Base-by-base conservation (phyloP, 2,329 filamentous ascomycete species). In the Ceratocystis colombiana region DNA sequence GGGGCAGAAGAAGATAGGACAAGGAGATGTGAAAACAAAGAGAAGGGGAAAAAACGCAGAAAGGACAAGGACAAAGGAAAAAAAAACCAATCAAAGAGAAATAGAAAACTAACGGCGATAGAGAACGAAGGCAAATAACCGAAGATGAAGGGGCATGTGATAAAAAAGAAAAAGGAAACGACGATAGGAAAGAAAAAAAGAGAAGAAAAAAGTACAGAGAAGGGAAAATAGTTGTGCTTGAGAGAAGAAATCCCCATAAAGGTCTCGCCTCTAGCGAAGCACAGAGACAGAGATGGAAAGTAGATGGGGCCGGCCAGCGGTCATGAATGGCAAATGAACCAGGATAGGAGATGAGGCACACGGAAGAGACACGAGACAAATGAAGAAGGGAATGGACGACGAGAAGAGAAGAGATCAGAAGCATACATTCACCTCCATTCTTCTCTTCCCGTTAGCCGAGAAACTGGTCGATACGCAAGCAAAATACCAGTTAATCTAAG, bases 351-450 rank as follows among this genome's bases (percentile, higher is more conserved):
- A 41, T 12, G 37, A 41, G 37, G 10, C 2, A 48, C 45, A 10
- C 45, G 45, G 17, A 71, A 70, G 66, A 62, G 67, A 69, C 69
- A 69, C 70, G 70, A 64, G 68, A 71, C 71, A 71, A 71, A 72
- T 68, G 65, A 67, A 71, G 70, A 71, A 70, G 69, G 68, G 74
- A 71, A 70, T 70, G 70, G 72, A 69, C 71, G 5, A 50, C 7
- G n/a, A 22, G 46, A 50, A 6, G 33, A 37, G 17, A 44, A 20
- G 59, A 62, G 46, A 12, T 12, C 37, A 41, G 37, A 41, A 41
- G 37, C 10, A 41, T 15, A 41, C 37, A 4, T 12, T 12, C 37
- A 41, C 10, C 37, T 41, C 15, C 37, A 41, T 12, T 41, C 37
- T 12, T 15, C 10, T 41, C 37, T 41, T 41, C 37, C 37, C 37